A percentile compares a stretch with the other conserved stretches of the same genome.
phyloP scores from a whole-genome alignment of 1,139 yeast genomes.

The Saccharomycopsis phalli region DNA sequence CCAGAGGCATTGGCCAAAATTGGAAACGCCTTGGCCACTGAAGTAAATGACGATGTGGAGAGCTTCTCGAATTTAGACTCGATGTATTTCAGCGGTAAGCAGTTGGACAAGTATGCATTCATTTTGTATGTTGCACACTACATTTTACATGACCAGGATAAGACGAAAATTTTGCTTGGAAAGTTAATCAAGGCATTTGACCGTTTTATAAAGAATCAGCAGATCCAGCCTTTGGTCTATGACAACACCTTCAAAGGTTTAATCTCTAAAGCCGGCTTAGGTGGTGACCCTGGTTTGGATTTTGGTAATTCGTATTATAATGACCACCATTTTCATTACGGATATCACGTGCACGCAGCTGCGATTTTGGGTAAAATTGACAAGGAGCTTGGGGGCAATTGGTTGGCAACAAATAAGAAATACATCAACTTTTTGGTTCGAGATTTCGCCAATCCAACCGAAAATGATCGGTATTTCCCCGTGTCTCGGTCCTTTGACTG shows the following conservation, averaged over 20 bases:
- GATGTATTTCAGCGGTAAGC: slow-evolving; percentile 72
- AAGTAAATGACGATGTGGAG: slow-evolving; percentile 45
- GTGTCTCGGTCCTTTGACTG: slow-evolving; percentile 70
- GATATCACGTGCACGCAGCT: slow-evolving; percentile 67
- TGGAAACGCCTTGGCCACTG: slow-evolving; percentile 40
- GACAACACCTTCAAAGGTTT: slow-evolving; percentile 71
- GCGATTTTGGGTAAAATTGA: slow-evolving; percentile 57
- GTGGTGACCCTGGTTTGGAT: slow-evolving; percentile 43
- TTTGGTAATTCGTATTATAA: slow-evolving; percentile 73
- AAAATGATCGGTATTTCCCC: slow-evolving; percentile 54
- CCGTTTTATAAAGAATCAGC: slow-evolving; percentile 48
- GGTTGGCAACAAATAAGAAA: slow-evolving; percentile 42
- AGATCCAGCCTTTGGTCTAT: slow-evolving; percentile 49
- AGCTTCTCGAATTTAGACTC: slow-evolving; percentile 57
- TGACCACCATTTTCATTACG: slow-evolving; percentile 79
- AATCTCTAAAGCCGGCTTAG: slow-evolving; percentile 56
- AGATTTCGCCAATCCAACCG: slow-evolving; percentile 63
- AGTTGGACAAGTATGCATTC: slow-evolving; percentile 67
- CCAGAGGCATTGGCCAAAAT: slow-evolving; percentile 34
- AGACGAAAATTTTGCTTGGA: slow-evolving; percentile 41
- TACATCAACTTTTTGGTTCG: slow-evolving; percentile 56
- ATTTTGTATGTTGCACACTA: slow-evolving; percentile 54
- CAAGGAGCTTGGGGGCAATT: slow-evolving; percentile 33
- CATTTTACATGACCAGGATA: slow-evolving; percentile 39
- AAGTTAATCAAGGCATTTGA: slow-evolving; percentile 51